These are phyloP conservation scores for Yamadazyma kitorensis DNA, from an alignment of 805 yeast genomes.

Conservation along the genomic window DNA sequence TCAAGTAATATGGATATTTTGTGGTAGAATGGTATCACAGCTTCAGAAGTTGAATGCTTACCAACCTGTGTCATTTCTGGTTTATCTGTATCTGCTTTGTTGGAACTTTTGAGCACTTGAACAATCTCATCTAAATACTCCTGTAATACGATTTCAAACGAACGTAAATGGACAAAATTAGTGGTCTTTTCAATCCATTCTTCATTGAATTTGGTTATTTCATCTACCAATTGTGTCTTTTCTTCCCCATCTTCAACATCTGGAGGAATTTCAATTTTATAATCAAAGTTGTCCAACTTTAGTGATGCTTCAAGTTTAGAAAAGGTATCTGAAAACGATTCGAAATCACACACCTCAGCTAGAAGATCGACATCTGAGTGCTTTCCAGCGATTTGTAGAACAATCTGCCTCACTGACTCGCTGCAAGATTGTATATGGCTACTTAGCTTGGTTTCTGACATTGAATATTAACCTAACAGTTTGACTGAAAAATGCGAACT, in stretches of 20 bases:
- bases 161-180: constrained; percentile 19
- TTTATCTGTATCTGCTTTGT: background rate
- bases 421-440: too few relatives aligned
- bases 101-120: background rate
- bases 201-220: constrained; percentile 20
- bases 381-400: too few relatives aligned
- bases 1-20: constrained; percentile 26
- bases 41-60: background rate
- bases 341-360: too few relatives aligned
- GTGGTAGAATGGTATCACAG: constrained; percentile 7
- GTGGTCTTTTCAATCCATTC: constrained; percentile 18
- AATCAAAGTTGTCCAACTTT: constrained; percentile 6
- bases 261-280: constrained; percentile 4
- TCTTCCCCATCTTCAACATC: constrained; percentile 6
- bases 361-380: too few relatives aligned
- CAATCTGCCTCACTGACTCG: too few relatives aligned
- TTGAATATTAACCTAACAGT: background rate
- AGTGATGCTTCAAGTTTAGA: too few relatives aligned
- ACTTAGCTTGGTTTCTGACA: constrained; percentile 1
- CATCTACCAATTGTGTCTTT: constrained; percentile 5
- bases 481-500: background rate
- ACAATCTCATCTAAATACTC: constrained; percentile 4
- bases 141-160: constrained; percentile 17
- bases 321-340: too few relatives aligned
- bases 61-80: background rate